Evolutionary conservation across 768 basidiomycete species (phyloP).

Genomic region (Boletus subcaerulescens): DNA sequence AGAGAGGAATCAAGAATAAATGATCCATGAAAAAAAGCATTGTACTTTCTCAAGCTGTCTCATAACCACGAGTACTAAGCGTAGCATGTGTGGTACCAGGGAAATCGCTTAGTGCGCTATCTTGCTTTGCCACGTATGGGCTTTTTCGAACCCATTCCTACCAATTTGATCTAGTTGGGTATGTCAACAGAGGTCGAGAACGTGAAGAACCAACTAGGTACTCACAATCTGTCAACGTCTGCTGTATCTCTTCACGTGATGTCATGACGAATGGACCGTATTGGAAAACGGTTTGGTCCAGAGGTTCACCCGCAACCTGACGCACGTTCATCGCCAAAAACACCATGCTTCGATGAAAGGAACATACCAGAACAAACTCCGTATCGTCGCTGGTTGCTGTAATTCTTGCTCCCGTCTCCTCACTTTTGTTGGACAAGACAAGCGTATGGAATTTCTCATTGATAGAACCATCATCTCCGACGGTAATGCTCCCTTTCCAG

Average conservation of each 20-base stretch:
- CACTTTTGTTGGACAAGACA: constrained; percentile 62
- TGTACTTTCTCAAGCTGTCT: too few relatives aligned
- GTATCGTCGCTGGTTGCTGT: constrained; percentile 58
- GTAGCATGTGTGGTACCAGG: not conserved
- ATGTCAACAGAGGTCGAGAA: constrained; percentile 2
- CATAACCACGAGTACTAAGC: too few relatives aligned
- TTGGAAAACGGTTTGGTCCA: constrained; percentile 86
- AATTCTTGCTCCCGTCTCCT: constrained; percentile 68
- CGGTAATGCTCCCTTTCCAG: constrained; percentile 52
- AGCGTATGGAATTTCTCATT: constrained; percentile 73
- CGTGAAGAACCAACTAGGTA: not conserved
- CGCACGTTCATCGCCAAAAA: constrained; percentile 3
- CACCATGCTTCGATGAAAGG: not conserved
- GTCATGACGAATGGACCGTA: constrained; percentile 91
- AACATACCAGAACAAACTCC: constrained; percentile 67
- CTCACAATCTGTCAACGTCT: constrained; percentile 80
- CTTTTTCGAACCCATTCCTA: constrained; percentile 88
- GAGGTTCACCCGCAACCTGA: constrained; percentile 81
- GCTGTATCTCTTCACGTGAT: constrained; percentile 70
- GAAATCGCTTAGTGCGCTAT: constrained; percentile 46
- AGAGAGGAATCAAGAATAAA: constrained; percentile 34
- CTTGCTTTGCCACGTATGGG: constrained; percentile 80
- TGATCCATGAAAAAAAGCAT: not conserved
- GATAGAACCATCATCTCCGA: constrained; percentile 50
- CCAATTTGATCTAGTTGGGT: constrained; percentile 58